Evolutionary conservation across 2,329 filamentous ascomycete species (phyloP), one percentile per base, ranked within the genome.

Genomic region (Sporothrix luriei): DNA sequence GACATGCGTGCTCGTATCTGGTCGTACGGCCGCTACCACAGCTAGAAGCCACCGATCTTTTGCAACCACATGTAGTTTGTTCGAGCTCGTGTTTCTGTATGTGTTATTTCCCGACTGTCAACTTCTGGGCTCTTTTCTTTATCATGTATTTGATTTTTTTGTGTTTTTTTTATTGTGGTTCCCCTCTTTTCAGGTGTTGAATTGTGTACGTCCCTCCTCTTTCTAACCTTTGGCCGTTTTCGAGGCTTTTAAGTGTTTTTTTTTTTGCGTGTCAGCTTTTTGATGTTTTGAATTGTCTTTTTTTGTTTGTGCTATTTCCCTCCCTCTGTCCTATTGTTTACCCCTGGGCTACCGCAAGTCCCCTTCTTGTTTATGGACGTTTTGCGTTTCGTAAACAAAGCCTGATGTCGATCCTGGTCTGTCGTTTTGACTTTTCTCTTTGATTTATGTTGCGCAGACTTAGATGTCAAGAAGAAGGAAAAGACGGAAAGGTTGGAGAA

Each of bases 1-100:
- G 95, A 99, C 79, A 97, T 97, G 92, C 91, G 94, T 78, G 95
- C 95, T 68, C 90, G 95, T 77, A 98, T 99, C 82, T 99, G 95
- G 95, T 93, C 91, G 76, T 97, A 91, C 77, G 84, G 87, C 69
- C 80, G 83, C 4, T 74, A 73, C 66, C 73, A 74, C 46, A 69
- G 72, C 10, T 54, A 64, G 54, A 69, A 69, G 62, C 4, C 33
- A n/a, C 10, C 29, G 24, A 14, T 10, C 19, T 19, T 43, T 43
- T 13, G 4, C 40, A 21, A 19, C 10, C 10, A 16, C 29, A 9
- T 2, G 49, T 52, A 52, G n/a, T 10, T 29, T 55, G 33, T 26
- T 59, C 33, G 40, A 29, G 57, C 57, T 33, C 33, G n/a, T 40
- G 19, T 24, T 62, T 61, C 33, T 43, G 21, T 49, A 7, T 29